These are phyloP conservation scores for Trichoderma reesei DNA, from an alignment of 495 filamentous ascomycete species.

Conservation along the genomic window DNA sequence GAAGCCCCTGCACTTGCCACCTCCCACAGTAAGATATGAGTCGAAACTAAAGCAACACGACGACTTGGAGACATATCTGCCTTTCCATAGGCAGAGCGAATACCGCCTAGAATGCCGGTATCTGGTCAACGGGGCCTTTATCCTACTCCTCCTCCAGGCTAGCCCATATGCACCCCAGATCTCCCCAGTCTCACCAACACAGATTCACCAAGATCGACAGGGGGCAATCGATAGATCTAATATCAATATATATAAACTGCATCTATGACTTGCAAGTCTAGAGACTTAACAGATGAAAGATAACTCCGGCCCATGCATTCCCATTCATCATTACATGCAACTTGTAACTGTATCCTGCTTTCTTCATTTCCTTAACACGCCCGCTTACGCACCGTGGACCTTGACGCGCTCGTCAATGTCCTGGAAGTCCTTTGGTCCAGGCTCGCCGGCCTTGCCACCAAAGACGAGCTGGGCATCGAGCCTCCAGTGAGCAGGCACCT, in stretches of 20 bases:
- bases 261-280: background rate
- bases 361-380: background rate
- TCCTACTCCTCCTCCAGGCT: background rate
- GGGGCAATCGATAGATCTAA: background rate
- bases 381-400: slow-evolving; percentile 22
- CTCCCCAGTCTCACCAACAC: background rate
- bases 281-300: background rate
- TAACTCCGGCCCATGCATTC: background rate
- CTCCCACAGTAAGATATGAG: too few species aligned
- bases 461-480: slow-evolving; percentile 53
- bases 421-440: slow-evolving; percentile 41
- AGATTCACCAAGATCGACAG: too few species aligned
- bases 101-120: too few species aligned
- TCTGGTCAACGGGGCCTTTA: background rate
- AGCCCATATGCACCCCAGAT: too few species aligned
- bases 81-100: too few species aligned
- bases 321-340: background rate
- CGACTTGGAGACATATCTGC: too few species aligned
- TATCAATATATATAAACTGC: background rate
- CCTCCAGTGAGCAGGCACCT: slow-evolving; percentile 49
- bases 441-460: slow-evolving; percentile 38
- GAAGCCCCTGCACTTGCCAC: too few species aligned
- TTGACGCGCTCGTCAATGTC: slow-evolving; percentile 40
- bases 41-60: too few species aligned
- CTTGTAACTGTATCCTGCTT: background rate